These are phyloP conservation scores for Fusarium papillatum DNA, from an alignment of 2,329 filamentous ascomycete species.

Conservation along the genomic window DNA sequence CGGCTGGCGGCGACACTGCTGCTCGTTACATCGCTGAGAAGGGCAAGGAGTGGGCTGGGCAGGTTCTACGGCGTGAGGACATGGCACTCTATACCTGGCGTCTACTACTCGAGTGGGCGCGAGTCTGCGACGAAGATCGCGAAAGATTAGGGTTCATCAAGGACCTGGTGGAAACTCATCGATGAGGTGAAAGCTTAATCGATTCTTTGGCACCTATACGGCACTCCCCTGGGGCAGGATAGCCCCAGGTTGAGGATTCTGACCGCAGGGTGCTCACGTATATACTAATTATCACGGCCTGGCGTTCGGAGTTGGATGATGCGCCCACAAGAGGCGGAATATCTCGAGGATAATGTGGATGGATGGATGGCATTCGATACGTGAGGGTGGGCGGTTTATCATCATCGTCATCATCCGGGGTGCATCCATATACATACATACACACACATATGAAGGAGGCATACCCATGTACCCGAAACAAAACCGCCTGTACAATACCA, in stretches of 20 bases:
- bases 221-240: constrained; percentile 8
- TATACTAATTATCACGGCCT: constrained; percentile 44
- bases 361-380: constrained; percentile 18
- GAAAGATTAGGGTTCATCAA: constrained; percentile 59
- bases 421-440: constrained; percentile 2
- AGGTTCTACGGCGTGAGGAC: constrained; percentile 73
- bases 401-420: constrained; percentile 4
- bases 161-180: constrained; percentile 51
- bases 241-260: background rate
- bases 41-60: constrained; percentile 72
- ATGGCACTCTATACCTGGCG: constrained; percentile 77
- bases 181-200: constrained; percentile 8
- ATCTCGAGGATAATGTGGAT: constrained; percentile 28
- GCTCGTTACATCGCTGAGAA: constrained; percentile 71
- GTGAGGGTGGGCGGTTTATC: background rate
- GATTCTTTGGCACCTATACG: constrained; percentile 24
- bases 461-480: constrained; percentile 21
- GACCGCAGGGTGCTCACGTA: constrained; percentile 20
- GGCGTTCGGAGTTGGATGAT: constrained; percentile 40
- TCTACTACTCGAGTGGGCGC: constrained; percentile 69
- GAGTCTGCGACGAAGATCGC: constrained; percentile 61
- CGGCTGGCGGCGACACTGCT: constrained; percentile 61
- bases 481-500: constrained; percentile 18
- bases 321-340: constrained; percentile 9
- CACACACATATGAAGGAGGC: constrained; percentile 16